phyloP scores from a whole-genome alignment of 805 yeast species.

The Blastobotrys mokoenaii region DNA sequence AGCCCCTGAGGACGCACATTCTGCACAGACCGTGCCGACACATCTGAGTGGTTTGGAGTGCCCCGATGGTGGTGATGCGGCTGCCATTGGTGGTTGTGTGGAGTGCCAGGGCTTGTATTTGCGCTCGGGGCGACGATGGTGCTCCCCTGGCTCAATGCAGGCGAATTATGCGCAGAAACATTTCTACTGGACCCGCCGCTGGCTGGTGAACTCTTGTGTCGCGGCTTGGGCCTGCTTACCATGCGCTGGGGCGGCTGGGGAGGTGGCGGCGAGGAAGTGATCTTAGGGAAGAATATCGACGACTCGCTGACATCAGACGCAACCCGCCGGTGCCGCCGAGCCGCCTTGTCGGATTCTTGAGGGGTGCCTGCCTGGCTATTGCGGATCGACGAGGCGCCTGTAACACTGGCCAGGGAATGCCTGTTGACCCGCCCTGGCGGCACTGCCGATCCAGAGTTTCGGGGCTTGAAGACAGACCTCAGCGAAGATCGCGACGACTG shows the following conservation, averaged over 20 bases:
- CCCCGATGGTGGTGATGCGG: background rate
- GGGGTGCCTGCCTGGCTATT: background rate
- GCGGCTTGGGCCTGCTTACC: background rate
- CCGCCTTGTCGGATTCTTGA: background rate
- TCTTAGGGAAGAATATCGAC: conserved; percentile 12
- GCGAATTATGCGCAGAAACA: background rate
- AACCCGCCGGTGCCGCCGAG: conserved; percentile 3
- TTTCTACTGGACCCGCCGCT: background rate
- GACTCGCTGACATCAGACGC: conserved; percentile 12
- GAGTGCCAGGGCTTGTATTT: background rate
- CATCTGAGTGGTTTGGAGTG: background rate
- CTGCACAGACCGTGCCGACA: conserved; percentile 1
- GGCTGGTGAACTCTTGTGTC: background rate
- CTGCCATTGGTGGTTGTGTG: background rate
- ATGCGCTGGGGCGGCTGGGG: conserved; percentile 10
- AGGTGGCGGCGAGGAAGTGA: conserved; percentile 8
- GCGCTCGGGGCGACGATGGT: conserved; percentile 8
- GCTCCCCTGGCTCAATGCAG: background rate
- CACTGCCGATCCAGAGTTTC: conserved; percentile 1
- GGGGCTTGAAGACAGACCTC: conserved; percentile 5
- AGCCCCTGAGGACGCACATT: too few species aligned
- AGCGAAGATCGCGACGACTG: conserved; percentile 1
- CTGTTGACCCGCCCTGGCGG: background rate
- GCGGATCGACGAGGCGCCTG: background rate
- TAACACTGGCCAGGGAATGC: background rate